Percentiles rank a stretch among this genome's conserved stretches.
These are phyloP conservation scores for Lentinula raphanica DNA, from an alignment of 768 basidiomycete species.

Conservation along the genomic window DNA sequence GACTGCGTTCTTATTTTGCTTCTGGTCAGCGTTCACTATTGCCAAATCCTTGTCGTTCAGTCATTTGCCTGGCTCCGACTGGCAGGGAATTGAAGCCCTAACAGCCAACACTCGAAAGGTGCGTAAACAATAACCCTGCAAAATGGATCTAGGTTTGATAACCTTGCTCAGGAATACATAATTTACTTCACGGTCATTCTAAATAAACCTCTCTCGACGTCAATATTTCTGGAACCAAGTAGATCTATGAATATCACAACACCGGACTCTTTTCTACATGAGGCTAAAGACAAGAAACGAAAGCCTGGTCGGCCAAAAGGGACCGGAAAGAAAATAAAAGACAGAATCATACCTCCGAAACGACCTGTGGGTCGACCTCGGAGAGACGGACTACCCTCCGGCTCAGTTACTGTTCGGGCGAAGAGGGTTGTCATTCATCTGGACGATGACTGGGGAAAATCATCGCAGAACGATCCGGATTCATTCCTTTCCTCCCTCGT, in stretches of 20 bases:
- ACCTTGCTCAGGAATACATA: no score
- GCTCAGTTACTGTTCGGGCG: constrained; percentile 39
- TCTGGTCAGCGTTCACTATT: no score
- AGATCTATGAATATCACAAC: constrained; percentile 3
- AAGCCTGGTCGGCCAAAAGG: constrained; percentile 76
- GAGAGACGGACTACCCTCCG: constrained; percentile 78
- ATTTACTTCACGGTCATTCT: no score
- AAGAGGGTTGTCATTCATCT: constrained; percentile 28
- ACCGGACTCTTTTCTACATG: constrained; percentile 1
- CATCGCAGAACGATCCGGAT: constrained; percentile 51
- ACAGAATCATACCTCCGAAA: constrained; percentile 40
- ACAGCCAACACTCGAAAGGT: no score
- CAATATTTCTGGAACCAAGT: no score
- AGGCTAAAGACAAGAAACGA: constrained; percentile 38
- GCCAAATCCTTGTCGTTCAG: no score
- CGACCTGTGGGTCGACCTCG: constrained; percentile 77
- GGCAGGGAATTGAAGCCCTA: no score
- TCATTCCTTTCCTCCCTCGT: constrained; percentile 55
- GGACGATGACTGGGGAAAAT: constrained; percentile 60
- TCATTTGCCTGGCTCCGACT: no score
- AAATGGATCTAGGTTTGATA: no score
- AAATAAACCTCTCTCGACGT: no score
- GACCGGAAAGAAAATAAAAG: constrained; percentile 63
- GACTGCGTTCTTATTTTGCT: no score
- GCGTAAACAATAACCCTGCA: no score